Conservation (phyloP, 2,329 filamentous ascomycete genomes). For the Chaetomiaceae sp. region DNA sequence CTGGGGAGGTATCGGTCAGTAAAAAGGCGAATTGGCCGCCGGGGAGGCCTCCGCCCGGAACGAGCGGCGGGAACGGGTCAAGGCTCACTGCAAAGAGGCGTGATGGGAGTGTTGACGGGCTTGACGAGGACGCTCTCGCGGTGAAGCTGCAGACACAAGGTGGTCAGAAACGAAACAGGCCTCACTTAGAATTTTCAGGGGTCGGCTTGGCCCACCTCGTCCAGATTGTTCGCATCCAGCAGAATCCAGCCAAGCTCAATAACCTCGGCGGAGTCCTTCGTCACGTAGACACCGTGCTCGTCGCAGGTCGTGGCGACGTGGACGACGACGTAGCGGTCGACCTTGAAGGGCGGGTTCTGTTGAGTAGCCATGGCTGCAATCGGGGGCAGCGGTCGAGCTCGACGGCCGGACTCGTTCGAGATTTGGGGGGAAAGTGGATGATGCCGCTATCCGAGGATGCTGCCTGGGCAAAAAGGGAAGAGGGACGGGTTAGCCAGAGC, state of each 20-base stretch:
- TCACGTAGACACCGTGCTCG: slow-evolving; percentile 98
- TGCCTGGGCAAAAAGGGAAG: slow-evolving; percentile 9
- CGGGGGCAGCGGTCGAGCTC: slow-evolving; percentile 11
- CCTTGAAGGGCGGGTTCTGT: slow-evolving; percentile 57
- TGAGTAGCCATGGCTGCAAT: slow-evolving; percentile 39
- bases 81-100: slow-evolving; percentile 90
- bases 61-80: slow-evolving; percentile 13
- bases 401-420: slow-evolving; percentile 10
- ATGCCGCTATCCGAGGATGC: slow-evolving; percentile 18
- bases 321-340: slow-evolving; percentile 96
- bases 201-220: slow-evolving; percentile 64
- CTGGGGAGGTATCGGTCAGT: slow-evolving; percentile 42
- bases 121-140: slow-evolving; percentile 96
- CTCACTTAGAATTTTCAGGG: slow-evolving; percentile 16
- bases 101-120: slow-evolving; percentile 97
- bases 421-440: slow-evolving; percentile 4
- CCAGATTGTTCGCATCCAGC: slow-evolving; percentile 82
- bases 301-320: slow-evolving; percentile 98
- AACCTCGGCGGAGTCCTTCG: slow-evolving; percentile 97
- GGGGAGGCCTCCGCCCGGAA: neutral
- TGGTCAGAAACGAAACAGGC: slow-evolving; percentile 13
- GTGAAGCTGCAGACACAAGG: slow-evolving; percentile 61
- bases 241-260: slow-evolving; percentile 99
- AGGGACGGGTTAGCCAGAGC: neutral
- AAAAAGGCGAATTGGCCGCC: slow-evolving; percentile 14